A percentile compares a stretch with the other conserved stretches of the same genome.
Evolutionary conservation across 1,284 basidiomycete species (phyloP).

Genomic region (Microstroma glucosiphilum): DNA sequence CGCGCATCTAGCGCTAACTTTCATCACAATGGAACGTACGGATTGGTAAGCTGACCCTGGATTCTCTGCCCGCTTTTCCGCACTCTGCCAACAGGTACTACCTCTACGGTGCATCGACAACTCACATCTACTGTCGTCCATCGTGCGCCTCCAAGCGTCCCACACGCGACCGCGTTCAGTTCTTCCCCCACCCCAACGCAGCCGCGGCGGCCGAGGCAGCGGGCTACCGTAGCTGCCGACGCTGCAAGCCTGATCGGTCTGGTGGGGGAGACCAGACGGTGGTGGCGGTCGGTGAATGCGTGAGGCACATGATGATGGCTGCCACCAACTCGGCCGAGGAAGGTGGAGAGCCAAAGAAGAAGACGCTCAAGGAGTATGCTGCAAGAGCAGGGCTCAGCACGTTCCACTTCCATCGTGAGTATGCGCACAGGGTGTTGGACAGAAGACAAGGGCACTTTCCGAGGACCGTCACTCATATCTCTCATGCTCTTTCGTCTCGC

Average conservation of each 20-base stretch:
- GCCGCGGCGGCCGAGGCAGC: conserved; percentile 13
- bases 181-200: conserved; percentile 16
- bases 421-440: not conserved
- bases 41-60: not conserved
- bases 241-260: conserved; percentile 17
- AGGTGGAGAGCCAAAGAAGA: conserved; percentile 14
- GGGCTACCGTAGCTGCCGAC: conserved; percentile 18
- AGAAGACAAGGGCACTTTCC: not conserved
- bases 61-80: not conserved
- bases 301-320: conserved; percentile 15
- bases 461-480: too few species aligned
- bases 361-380: conserved; percentile 20
- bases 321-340: conserved; percentile 9
- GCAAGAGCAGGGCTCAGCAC: conserved; percentile 15
- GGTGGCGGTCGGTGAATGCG: conserved; percentile 16
- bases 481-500: not conserved
- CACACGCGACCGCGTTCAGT: conserved; percentile 12
- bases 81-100: conserved; percentile 8
- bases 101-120: conserved; percentile 15
- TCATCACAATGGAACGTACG: not conserved
- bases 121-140: conserved; percentile 19
- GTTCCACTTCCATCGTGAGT: conserved; percentile 21
- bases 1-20: not conserved
- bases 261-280: conserved; percentile 16
- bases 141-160: conserved; percentile 19